Percentiles rank a stretch among this genome's conserved stretches.
Conservation (phyloP, 306 rosid species). For the Vigna trinervia region DNA sequence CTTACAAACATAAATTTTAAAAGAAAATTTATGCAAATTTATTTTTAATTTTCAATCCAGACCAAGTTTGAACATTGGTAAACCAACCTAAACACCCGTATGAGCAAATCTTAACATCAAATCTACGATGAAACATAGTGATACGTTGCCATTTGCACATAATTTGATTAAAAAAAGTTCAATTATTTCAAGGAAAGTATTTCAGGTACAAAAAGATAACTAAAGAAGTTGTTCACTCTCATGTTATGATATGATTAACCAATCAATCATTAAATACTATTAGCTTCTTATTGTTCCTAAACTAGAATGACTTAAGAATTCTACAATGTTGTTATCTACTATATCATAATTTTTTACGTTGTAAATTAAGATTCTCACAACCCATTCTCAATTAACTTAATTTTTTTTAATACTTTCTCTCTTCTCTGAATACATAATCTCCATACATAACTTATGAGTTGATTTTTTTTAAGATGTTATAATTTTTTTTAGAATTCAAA, state of each 20-base stretch:
- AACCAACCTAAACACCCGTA: background rate
- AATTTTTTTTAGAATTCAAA: background rate
- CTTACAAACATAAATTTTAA: background rate
- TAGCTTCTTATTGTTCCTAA: background rate
- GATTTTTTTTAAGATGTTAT: background rate
- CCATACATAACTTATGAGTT: background rate
- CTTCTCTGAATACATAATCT: background rate
- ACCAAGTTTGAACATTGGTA: background rate
- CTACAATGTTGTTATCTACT: background rate
- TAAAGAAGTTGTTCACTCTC: background rate
- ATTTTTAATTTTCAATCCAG: background rate
- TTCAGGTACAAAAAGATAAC: background rate
- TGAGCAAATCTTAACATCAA: background rate
- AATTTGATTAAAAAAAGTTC: background rate
- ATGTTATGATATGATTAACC: background rate
- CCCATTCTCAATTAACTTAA: background rate
- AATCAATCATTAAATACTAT: slow-evolving; percentile 6
- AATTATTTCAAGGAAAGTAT: background rate
- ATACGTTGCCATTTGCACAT: background rate
- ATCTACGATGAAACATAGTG: background rate
- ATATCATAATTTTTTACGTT: background rate
- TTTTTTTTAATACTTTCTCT: background rate
- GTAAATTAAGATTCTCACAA: background rate
- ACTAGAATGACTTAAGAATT: background rate
- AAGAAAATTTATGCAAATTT: too few relatives aligned